Evolutionary conservation across 192 early-diverging fungal species (phyloP), one percentile per base, ranked within the genome.

Genomic region (Ambispora gerdemannii): DNA sequence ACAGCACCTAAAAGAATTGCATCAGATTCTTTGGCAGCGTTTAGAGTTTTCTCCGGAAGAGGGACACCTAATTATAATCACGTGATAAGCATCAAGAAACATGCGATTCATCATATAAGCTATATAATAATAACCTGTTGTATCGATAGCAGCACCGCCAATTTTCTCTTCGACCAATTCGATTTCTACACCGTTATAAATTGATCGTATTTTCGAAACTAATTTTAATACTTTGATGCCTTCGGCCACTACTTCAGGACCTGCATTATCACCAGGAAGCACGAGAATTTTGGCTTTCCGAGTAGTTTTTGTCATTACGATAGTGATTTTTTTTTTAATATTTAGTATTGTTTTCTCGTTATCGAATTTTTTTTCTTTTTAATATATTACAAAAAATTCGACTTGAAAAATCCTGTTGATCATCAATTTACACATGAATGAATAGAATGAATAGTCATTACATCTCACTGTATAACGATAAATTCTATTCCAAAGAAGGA

Each of bases 1-100:
- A 99, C 96, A 61, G 97, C 97, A 67, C 97, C 97, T 20, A 99
- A 81, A 47, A 99, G 83, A 75, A 99, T 92, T n/a, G 93, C 97
- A 69, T 92, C 84, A 11, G 97, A 91, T 25, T 75, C 72, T 74
- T 86, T 86, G 77, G 93, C 94, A 27, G 93, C 89, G 0, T 82
- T 87, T 52, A 95, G 84, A 38, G 97, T 92, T 69, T 78, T 71
- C 7, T 90, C 86, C 31, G 97, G 94, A 71, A 97, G 86, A 38
- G 97, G 92, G 10, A 50, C 73, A 71, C 78, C 78, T 80, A 72
- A 32, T 60, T 56, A 50, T 20, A 50, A 53, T 10, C 24, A 34
- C 15, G 7, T 20, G 10, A 31, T 47, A 6, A 53, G 24, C 11
- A 35, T 4, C 27, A 28, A 32, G 31, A 50, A 55, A 68, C 20